phyloP scores from a whole-genome alignment of 305 asterid genomes.

The Nicotiana rustica region DNA sequence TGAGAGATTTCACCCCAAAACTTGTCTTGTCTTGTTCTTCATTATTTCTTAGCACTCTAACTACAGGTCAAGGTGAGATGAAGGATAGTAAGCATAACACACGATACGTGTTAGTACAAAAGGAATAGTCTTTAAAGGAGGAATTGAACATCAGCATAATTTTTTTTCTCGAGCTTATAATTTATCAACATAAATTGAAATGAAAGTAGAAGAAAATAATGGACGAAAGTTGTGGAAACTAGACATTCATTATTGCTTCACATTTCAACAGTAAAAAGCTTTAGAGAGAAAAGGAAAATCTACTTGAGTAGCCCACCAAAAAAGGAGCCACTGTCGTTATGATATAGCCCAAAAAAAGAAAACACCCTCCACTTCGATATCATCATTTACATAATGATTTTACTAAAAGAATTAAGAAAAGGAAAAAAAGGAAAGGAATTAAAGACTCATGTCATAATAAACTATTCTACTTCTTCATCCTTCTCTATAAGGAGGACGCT shows the following conservation, averaged over 20 bases:
- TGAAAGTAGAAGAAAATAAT: background rate
- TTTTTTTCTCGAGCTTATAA: background rate
- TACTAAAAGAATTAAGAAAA: background rate
- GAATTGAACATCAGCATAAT: background rate
- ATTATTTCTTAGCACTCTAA: too few species aligned
- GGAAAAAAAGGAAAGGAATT: background rate
- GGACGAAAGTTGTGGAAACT: too few species aligned
- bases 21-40: too few species aligned
- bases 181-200: background rate
- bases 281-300: background rate
- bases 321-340: background rate
- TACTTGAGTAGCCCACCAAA: background rate
- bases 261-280: background rate
- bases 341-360: background rate
- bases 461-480: background rate
- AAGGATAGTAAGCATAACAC: background rate
- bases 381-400: slow-evolving; percentile 28
- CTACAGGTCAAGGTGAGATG: background rate
- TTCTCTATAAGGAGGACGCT: background rate
- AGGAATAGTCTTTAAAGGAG: background rate
- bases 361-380: background rate
- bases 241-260: background rate
- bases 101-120: background rate
- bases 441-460: too few species aligned
- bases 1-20: too few species aligned